These are phyloP conservation scores for Heterobasidion parviporum DNA, from an alignment of 1,284 basidiomycete species.

Conservation along the genomic window DNA sequence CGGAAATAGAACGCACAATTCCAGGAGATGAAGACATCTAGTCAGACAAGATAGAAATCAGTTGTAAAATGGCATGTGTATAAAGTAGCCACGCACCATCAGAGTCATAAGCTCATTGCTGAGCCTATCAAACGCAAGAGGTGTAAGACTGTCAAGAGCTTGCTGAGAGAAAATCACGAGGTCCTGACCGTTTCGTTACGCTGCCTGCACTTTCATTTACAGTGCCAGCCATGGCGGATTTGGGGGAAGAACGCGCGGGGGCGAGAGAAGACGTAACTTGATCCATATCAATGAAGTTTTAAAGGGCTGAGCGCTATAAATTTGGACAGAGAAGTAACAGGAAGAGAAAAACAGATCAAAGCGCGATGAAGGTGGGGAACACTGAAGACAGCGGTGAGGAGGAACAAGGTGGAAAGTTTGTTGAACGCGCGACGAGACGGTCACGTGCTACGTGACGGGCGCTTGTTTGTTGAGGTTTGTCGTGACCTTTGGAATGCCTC, in stretches of 20 bases:
- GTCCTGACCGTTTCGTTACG: slow-evolving; percentile 66
- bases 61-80: not conserved
- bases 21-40: slow-evolving; percentile 82
- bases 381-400: not conserved
- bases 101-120: slow-evolving; percentile 78
- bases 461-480: too few species aligned
- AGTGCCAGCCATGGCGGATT: slow-evolving; percentile 43
- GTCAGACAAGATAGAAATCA: not conserved
- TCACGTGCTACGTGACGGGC: not conserved
- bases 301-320: not conserved
- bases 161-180: not conserved
- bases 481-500: too few species aligned
- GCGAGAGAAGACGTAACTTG: slow-evolving; percentile 62
- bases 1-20: slow-evolving; percentile 45
- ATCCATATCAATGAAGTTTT: slow-evolving; percentile 39
- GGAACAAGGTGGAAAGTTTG: not conserved
- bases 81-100: slow-evolving; percentile 46
- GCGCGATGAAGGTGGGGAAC: not conserved
- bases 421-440: not conserved
- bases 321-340: not conserved
- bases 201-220: slow-evolving; percentile 56
- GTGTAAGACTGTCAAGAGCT: not conserved
- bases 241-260: slow-evolving; percentile 45
- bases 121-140: slow-evolving; percentile 33
- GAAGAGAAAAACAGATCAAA: not conserved